Base-by-base conservation (phyloP, 2,329 filamentous ascomycete genomes). In the Talaromyces sp. region DNA sequence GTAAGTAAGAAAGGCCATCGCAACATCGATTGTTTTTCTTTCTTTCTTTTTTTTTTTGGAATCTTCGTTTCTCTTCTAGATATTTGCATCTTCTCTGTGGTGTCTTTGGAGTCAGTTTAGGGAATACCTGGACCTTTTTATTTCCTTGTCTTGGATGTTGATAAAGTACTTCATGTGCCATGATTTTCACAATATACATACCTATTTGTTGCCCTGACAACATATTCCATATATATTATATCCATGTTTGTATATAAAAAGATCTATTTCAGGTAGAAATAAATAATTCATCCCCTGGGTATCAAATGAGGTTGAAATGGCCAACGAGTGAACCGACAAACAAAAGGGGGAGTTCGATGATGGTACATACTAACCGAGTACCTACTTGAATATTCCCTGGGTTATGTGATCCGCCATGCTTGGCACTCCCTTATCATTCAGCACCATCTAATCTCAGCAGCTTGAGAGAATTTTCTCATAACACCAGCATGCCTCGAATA, bases 401-500 rank as follows among this genome's bases (percentile, higher is more conserved):
- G 24, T n/a, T n/a, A n/a, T 27, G 24, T 9, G 24, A 27, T 9
- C 24, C 24, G 24, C 24, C 5, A 27, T 27, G 24, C 35, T 39
- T 39, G 36, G 36, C 36, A 39, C 11, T 27, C 9, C 9, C 5
- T 9, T 27, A 40, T 40, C 16, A 20, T 10, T 19, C 16, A 19
- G n/a, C 32, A 13, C 11, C 33, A 39, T 39, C n/a, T 27, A 9
- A n/a, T n/a, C n/a, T 19, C 24, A 29, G 7, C 19, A n/a, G 3
- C 30, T 45, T 35, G 32, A 27, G 9, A 27, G 9, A n/a, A 27
- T 4, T 27, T 27, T 27, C 37, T 43, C 11, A 11, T n/a, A 13
- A 20, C 29, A 24, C 36, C 8, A 43, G 9, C 13, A 79, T 79
- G 77, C 76, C 77, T 49, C 74, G 77, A 36, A 63, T 80, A 40